Evolutionary conservation across 1,284 basidiomycete genomes (phyloP), one percentile per base, ranked within the genome.

Genomic region (Trichosporon coremiiforme): DNA sequence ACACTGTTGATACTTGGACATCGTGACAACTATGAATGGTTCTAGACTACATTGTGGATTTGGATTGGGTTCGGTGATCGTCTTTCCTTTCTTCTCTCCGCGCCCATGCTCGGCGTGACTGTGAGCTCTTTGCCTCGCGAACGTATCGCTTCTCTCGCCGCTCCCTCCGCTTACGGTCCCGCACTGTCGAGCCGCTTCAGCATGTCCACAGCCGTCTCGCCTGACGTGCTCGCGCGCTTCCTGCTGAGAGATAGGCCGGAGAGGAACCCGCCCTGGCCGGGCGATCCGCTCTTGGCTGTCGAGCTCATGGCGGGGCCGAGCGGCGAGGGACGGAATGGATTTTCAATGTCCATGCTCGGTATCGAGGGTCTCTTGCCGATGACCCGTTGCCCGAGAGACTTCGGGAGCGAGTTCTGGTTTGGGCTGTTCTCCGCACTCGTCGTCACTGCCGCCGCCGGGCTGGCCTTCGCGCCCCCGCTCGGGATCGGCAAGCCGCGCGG

Each of bases 381-480:
- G 1, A 62, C 62, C 13, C 53, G n/a, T n/a, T 22, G 35, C 15
- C 8, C 45, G 4, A 13, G 31, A 9, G 50, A 15, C n/a, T 67
- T 63, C 25, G 31, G 53, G 47, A 73, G 53, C 9, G 60, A 29
- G 65, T 69, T 67, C 41, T 67, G 65, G 31, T 22, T 47, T n/a
- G 70, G 33, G 10, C 69, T 68, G 13, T 53, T 65, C 31, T 73
- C 75, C 7, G 65, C 64, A 0, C 78, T 77, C 1, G 75, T 75
- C 4, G 77, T 78, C 22, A 78, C 72, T 1, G 80, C 76, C 64
- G 78, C 77, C 1, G 79, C 77, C 0, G 79, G 79, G 0, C 76
- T 75, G 0, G 72, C 72, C 57, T 75, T 76, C 1, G 64, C 64
- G 6, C 65, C 60, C 25, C 60, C 70, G 5, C 73, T 62, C 2